These are phyloP conservation scores for Salisapilia sapeloensis DNA, from an alignment of 352 stramenopile species.

Conservation along the genomic window DNA sequence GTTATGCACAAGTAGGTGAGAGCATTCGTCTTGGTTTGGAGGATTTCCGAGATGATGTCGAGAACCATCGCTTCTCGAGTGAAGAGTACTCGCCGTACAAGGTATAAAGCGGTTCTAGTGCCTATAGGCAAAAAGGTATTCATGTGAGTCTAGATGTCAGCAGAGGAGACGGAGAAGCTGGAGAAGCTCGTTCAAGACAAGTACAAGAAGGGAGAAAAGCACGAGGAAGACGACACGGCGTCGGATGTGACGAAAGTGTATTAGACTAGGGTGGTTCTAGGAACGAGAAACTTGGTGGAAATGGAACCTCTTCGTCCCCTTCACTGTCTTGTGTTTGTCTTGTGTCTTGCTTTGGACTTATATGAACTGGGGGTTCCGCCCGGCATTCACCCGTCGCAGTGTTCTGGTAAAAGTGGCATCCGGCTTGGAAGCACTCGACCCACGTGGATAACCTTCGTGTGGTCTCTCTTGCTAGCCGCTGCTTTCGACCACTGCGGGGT, in stretches of 20 bases:
- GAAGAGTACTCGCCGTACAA: slow-evolving; percentile 93
- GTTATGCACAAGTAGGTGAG: slow-evolving; percentile 92
- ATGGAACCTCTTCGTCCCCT: slow-evolving; percentile 20
- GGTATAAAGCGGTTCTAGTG: slow-evolving; percentile 15
- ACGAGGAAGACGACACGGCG: slow-evolving; percentile 9
- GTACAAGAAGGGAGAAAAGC: slow-evolving; percentile 17
- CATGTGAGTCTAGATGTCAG: slow-evolving; percentile 34
- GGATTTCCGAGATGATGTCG: slow-evolving; percentile 93
- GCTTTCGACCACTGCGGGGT: slow-evolving; percentile 3
- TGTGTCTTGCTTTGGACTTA: slow-evolving; percentile 1
- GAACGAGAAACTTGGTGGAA: slow-evolving; percentile 57
- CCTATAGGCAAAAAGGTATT: neutral
- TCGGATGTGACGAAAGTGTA: slow-evolving; percentile 75
- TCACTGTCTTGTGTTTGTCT: slow-evolving; percentile 4
- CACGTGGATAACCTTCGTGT: slow-evolving; percentile 29
- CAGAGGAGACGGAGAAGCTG: slow-evolving; percentile 62
- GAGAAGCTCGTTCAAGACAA: slow-evolving; percentile 32
- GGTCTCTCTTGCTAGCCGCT: too few species aligned
- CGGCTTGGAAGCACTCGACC: slow-evolving; percentile 42
- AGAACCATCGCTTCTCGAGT: slow-evolving; percentile 87
- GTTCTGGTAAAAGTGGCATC: slow-evolving; percentile 65
- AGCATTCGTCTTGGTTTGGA: slow-evolving; percentile 87
- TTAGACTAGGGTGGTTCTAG: slow-evolving; percentile 17
- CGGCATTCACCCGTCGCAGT: slow-evolving; percentile 46
- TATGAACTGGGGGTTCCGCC: slow-evolving; percentile 5